Conservation (phyloP, 2,329 filamentous ascomycete species). For the Coniosporium tulheliwenetii region DNA sequence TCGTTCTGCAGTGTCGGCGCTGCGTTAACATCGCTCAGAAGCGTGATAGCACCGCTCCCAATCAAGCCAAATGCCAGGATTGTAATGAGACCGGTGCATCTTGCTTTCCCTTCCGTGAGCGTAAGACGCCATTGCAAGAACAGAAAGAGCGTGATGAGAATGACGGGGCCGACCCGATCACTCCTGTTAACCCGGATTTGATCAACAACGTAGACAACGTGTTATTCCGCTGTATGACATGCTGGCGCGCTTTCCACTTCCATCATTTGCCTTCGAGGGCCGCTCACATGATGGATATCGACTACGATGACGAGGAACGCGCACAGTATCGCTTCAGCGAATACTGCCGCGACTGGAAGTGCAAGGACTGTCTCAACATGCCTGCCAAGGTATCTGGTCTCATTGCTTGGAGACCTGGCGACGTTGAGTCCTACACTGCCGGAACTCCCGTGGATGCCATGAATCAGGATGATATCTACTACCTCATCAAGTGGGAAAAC, state of each 20-base stretch:
- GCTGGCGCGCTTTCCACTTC: constrained; percentile 67
- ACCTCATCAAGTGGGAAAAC: constrained; percentile 75
- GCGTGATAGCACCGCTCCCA: constrained; percentile 55
- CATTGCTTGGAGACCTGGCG: constrained; percentile 71
- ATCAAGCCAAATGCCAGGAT: constrained; percentile 53
- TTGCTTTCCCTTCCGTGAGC: constrained; percentile 60
- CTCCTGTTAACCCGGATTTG: constrained; percentile 41
- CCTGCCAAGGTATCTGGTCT: constrained; percentile 57
- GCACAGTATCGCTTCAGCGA: constrained; percentile 51
- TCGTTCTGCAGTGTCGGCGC: constrained; percentile 78
- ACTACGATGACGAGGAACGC: constrained; percentile 30
- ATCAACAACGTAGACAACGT: constrained; percentile 64
- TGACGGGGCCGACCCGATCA: constrained; percentile 60
- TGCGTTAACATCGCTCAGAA: constrained; percentile 56
- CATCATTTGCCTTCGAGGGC: constrained; percentile 54
- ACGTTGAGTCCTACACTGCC: constrained; percentile 38
- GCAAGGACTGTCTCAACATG: constrained; percentile 56
- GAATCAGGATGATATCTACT: constrained; percentile 72
- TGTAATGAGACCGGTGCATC: constrained; percentile 52
- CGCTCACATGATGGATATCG: constrained; percentile 25
- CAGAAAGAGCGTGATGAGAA: constrained; percentile 72
- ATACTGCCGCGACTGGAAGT: constrained; percentile 63
- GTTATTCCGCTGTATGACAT: constrained; percentile 68
- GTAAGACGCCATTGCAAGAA: constrained; percentile 62
- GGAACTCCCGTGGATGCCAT: constrained; percentile 39